Evolutionary conservation across 2,329 filamentous ascomycete genomes (phyloP), one percentile per base, ranked within the genome.

Genomic region (Beauveria sp.): DNA sequence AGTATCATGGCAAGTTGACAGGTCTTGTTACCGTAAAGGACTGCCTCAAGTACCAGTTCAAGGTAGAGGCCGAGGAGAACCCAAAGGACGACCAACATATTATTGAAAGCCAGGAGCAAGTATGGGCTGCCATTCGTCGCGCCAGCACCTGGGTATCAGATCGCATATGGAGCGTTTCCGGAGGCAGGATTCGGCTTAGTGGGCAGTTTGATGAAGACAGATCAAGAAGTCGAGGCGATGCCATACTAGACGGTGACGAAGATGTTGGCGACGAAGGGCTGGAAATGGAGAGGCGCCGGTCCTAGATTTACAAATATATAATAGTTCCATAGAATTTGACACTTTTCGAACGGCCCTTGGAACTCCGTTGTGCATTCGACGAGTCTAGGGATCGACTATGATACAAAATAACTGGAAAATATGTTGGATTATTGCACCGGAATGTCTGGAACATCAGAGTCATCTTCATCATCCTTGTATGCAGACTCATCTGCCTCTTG

Each of bases 1-100:
- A 99, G 73, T 89, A 96, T 70, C 89, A 90, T 62, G 94, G 94
- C 16, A 84, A 85, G 55, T 81, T 99, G 2, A 84, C 84, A 0
- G 94, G 94, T 0, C 80, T 99, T 0, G 90, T 99, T 1, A 99
- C 94, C 0, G 90, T 97, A 64, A 99, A 99, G 73, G 94, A 99
- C 72, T 97, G 94, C 67, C 78, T 99, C 61, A 96, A 94, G 72
- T 97, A 96, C 70, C 93, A 99, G 73, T 96, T 97, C 83, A 96
- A 94, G 77, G 91, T 90, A 1, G 94, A 99, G 73, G 90, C 90
- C 9, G 85, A 89, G 47, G 92, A 94, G 74, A 87, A 90, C 67
- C 84, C 84, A 4, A 81, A 83, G 62, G 81, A 85, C 37, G 84
- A 87, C 61, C 76, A 81, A 50, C 74, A 77, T 28, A 73, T 84